Conservation (phyloP, 2,329 filamentous ascomycete genomes). For the Pseudogymnoascus sp. region DNA sequence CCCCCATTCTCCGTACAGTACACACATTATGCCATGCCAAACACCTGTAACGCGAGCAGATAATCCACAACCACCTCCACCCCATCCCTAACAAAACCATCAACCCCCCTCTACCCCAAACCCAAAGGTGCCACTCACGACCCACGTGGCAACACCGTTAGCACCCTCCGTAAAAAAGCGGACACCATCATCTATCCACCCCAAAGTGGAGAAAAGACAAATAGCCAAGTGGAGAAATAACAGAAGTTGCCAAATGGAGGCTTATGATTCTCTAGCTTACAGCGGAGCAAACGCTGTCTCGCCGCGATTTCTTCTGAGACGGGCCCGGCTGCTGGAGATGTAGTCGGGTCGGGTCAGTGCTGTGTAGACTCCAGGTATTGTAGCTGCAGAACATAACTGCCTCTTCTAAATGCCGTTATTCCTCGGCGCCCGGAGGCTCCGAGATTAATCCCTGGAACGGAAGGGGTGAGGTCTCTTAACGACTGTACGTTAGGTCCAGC, state of each 20-base stretch:
- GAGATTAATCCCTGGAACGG: neutral
- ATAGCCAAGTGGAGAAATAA: too few species aligned
- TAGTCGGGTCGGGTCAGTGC: neutral
- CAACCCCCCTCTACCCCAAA: neutral
- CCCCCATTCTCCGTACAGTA: neutral
- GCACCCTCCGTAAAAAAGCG: neutral
- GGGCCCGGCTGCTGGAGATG: neutral
- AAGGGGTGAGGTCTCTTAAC: neutral
- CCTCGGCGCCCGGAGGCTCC: neutral
- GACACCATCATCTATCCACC: neutral
- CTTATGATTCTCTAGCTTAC: neutral
- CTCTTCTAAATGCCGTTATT: neutral
- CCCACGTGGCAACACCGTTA: neutral
- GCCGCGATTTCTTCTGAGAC: neutral
- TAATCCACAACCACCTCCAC: neutral
- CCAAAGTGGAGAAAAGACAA: neutral
- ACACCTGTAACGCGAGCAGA: neutral
- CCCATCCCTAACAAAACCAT: neutral
- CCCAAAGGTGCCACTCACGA: neutral
- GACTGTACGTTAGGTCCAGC: neutral
- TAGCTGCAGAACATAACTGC: neutral
- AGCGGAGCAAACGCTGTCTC: neutral
- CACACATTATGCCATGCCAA: neutral
- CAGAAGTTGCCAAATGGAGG: neutral
- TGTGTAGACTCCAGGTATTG: neutral